These are phyloP conservation scores for Trichoderma semiorbis DNA, from an alignment of 2,329 filamentous ascomycete species.

Conservation along the genomic window DNA sequence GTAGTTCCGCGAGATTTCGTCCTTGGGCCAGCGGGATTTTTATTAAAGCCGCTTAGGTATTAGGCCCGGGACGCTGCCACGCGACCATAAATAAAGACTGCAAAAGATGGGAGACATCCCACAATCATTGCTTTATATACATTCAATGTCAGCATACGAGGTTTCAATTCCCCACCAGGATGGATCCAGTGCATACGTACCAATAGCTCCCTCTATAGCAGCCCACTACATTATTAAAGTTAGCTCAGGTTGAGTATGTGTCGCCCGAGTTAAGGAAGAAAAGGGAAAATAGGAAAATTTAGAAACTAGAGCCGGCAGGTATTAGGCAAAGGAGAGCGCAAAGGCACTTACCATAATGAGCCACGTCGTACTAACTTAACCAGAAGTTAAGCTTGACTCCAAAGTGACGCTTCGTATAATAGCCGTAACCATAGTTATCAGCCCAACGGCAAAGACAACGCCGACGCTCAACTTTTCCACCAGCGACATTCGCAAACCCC, in stretches of 20 bases:
- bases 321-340: background rate
- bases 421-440: background rate
- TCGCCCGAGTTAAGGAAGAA: background rate
- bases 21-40: background rate
- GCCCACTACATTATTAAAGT: background rate
- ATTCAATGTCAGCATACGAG: background rate
- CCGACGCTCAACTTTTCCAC: background rate
- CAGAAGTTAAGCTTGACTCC: background rate
- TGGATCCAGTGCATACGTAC: background rate
- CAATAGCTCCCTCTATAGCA: background rate
- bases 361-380: background rate
- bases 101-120: background rate
- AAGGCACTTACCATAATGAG: background rate
- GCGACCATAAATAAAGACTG: background rate
- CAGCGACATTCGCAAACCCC: background rate
- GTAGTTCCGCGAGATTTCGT: background rate
- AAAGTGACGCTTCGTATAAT: background rate
- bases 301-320: rapidly evolving
- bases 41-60: background rate
- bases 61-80: background rate
- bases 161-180: background rate
- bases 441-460: background rate
- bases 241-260: background rate
- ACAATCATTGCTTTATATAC: background rate
- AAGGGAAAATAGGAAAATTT: background rate